A percentile compares a stretch with the other conserved stretches of the same genome.
Evolutionary conservation across 2,329 filamentous ascomycete species (phyloP).

Genomic region (Aureobasidium mangrovei): DNA sequence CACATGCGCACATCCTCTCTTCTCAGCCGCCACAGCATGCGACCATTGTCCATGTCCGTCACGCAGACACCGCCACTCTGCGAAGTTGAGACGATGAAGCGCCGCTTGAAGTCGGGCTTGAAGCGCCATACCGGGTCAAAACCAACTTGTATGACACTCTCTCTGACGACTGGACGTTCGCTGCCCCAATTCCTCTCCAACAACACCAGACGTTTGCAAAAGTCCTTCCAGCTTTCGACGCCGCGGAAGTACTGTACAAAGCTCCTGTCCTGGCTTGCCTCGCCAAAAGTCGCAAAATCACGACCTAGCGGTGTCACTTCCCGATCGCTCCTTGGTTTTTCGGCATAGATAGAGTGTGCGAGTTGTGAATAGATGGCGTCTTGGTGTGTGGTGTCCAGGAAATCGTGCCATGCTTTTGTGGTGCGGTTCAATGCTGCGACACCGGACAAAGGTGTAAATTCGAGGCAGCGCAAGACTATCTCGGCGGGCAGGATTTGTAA

Average conservation of each 20-base stretch:
- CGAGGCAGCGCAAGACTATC: slow-evolving; percentile 33
- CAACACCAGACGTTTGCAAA: slow-evolving; percentile 34
- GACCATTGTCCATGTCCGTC: slow-evolving; percentile 38
- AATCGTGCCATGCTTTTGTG: slow-evolving; percentile 33
- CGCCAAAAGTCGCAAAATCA: slow-evolving; percentile 27
- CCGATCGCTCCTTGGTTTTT: neutral
- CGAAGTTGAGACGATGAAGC: slow-evolving; percentile 38
- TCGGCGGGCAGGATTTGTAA: slow-evolving; percentile 30
- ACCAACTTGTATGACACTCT: slow-evolving; percentile 34
- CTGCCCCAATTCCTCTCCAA: slow-evolving; percentile 33
- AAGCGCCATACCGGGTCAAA: slow-evolving; percentile 39
- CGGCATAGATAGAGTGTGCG: slow-evolving; percentile 24
- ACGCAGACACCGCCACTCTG: slow-evolving; percentile 39
- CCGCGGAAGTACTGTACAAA: slow-evolving; percentile 30
- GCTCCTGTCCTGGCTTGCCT: slow-evolving; percentile 9
- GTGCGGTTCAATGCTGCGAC: slow-evolving; percentile 30
- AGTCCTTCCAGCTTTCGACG: slow-evolving; percentile 35
- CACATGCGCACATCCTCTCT: slow-evolving; percentile 32
- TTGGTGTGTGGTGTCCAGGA: slow-evolving; percentile 36
- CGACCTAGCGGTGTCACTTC: slow-evolving; percentile 18
- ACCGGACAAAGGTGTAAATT: slow-evolving; percentile 29
- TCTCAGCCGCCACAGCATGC: slow-evolving; percentile 30
- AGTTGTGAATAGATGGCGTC: slow-evolving; percentile 32
- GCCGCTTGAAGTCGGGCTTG: slow-evolving; percentile 38
- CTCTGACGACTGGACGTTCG: slow-evolving; percentile 27